A percentile compares a stretch with the other conserved stretches of the same genome.
phyloP scores from a whole-genome alignment of 177 flowering plant species.

The Telopea speciosissima region DNA sequence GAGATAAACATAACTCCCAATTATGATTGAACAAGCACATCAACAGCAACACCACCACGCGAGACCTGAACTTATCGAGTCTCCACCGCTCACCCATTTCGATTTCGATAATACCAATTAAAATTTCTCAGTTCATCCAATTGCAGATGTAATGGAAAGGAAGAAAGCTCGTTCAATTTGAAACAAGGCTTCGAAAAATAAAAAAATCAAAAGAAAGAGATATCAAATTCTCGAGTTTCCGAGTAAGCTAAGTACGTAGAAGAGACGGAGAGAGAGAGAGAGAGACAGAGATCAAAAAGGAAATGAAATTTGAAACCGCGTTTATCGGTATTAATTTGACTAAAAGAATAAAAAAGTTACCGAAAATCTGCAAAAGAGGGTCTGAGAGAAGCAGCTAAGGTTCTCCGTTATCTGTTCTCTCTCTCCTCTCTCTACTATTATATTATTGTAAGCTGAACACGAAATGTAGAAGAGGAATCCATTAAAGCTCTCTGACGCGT shows the following conservation, averaged over 20 bases:
- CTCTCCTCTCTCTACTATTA: background rate
- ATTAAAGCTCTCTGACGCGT: background rate
- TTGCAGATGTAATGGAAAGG: background rate
- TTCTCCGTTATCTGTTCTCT: too few species aligned
- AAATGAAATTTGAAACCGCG: background rate
- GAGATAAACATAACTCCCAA: conserved; percentile 32
- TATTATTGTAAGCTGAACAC: background rate
- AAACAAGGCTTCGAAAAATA: too few species aligned
- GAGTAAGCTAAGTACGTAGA: background rate
- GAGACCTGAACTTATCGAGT: conserved; percentile 17
- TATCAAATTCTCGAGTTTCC: background rate
- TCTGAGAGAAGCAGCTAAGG: background rate
- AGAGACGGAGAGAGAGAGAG: too few species aligned
- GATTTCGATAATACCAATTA: background rate
- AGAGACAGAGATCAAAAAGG: background rate
- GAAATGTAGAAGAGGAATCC: background rate
- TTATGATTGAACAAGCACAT: conserved; percentile 25
- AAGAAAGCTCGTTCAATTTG: background rate
- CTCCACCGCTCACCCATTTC: conserved; percentile 25
- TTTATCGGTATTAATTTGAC: background rate
- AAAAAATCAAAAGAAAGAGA: background rate
- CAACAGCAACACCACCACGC: conserved; percentile 15
- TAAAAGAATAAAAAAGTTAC: background rate
- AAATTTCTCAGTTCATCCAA: background rate
- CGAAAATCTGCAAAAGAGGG: background rate